These are phyloP conservation scores for Amauroascus verrucosus DNA, from an alignment of 2,329 filamentous ascomycete genomes.

Conservation along the genomic window DNA sequence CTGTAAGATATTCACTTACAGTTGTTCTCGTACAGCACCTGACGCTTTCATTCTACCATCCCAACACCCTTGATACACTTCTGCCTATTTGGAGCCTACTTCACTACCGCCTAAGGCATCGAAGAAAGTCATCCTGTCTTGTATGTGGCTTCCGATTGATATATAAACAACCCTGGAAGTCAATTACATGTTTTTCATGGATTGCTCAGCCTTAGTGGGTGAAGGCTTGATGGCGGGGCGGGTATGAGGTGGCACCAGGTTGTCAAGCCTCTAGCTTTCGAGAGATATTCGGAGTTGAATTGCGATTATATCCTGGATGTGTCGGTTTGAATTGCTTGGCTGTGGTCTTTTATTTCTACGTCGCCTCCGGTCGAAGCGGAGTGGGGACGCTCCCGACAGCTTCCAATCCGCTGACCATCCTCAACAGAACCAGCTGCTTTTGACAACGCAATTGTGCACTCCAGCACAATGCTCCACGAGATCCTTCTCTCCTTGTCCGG, in stretches of 20 bases:
- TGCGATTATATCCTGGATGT: conserved; percentile 27
- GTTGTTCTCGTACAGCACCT: neutral
- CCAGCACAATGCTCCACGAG: conserved; percentile 78
- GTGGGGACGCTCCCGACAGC: conserved; percentile 22
- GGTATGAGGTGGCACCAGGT: neutral
- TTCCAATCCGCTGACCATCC: conserved; percentile 12
- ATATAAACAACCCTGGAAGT: neutral
- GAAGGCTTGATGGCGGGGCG: neutral
- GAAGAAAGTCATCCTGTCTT: neutral
- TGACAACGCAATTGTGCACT: conserved; percentile 6
- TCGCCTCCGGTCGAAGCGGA: conserved; percentile 22
- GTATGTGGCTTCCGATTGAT: neutral
- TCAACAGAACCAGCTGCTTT: conserved; percentile 2
- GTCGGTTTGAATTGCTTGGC: conserved; percentile 39
- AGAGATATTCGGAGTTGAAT: neutral
- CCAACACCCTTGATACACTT: neutral
- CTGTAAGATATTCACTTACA: neutral
- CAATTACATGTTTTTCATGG: neutral
- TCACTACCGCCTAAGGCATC: neutral
- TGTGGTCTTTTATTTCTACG: conserved; percentile 36
- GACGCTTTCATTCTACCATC: neutral
- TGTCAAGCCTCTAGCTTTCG: neutral
- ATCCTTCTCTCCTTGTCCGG: conserved; percentile 93
- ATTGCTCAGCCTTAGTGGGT: neutral
- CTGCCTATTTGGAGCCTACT: neutral